Evolutionary conservation across 306 rosid genomes (phyloP).

Genomic region (Glycine tomentella): DNA sequence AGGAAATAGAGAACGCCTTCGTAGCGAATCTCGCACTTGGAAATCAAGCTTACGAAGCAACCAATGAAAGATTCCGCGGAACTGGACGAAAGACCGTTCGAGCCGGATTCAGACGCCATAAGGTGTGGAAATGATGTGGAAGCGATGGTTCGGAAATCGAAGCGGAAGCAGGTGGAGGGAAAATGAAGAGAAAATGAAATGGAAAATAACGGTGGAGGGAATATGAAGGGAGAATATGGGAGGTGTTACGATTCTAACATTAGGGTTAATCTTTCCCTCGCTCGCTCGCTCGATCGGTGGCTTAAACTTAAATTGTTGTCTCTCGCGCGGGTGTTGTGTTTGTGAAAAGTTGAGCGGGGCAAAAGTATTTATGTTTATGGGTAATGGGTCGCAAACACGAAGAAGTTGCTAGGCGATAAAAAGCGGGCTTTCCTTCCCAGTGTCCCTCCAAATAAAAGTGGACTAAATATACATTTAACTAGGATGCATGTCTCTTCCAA

Average conservation of each 20-base stretch:
- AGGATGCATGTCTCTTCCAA: not conserved
- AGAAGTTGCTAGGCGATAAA: not conserved
- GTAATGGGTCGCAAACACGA: not conserved
- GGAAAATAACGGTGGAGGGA: not conserved
- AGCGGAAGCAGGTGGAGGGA: not conserved
- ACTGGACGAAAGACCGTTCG: slow-evolving; percentile 17
- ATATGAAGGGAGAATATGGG: not conserved
- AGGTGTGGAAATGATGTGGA: not conserved
- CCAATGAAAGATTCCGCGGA: slow-evolving; percentile 66
- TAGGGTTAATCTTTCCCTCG: slow-evolving; percentile 36
- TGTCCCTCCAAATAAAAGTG: not conserved
- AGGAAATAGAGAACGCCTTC: slow-evolving; percentile 71
- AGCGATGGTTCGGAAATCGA: not conserved
- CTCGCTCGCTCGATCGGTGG: not conserved
- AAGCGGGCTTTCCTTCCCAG: slow-evolving; percentile 33
- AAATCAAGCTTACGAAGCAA: slow-evolving; percentile 66
- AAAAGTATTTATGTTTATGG: not conserved
- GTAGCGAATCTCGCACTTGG: slow-evolving; percentile 79
- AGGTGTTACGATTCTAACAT: not conserved
- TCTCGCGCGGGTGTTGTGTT: slow-evolving; percentile 6
- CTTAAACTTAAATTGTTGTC: not conserved
- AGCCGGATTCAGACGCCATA: slow-evolving; percentile 59
- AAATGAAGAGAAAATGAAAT: not conserved
- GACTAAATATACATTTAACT: not conserved
- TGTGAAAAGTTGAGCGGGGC: not conserved